Conservation (phyloP, 306 rosid genomes). For the Argentina anserina region DNA sequence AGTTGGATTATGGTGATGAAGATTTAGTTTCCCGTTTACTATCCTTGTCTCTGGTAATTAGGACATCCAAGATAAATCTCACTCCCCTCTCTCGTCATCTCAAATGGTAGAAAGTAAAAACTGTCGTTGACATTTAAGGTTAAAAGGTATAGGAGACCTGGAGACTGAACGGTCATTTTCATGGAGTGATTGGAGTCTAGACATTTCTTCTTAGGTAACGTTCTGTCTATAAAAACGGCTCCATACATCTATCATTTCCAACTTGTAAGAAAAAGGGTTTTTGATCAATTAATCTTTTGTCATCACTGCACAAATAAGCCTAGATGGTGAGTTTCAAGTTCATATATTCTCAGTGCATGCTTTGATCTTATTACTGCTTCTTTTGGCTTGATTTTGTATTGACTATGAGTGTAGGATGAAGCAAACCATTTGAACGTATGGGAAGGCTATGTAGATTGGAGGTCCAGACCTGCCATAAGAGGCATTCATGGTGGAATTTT, state of each 20-base stretch:
- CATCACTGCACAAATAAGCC: slow-evolving; percentile 15
- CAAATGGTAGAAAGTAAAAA: slow-evolving; percentile 23
- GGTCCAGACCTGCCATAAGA: slow-evolving; percentile 59
- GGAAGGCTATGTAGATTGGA: slow-evolving; percentile 84
- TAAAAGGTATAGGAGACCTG: slow-evolving; percentile 18
- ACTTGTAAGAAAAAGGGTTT: slow-evolving; percentile 3
- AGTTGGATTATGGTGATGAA: slow-evolving; percentile 1
- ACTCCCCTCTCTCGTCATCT: not conserved
- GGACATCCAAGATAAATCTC: not conserved
- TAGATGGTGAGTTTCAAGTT: slow-evolving; percentile 37
- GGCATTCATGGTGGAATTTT: slow-evolving; percentile 71
- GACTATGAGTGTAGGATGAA: slow-evolving; percentile 42
- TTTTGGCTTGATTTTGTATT: slow-evolving; percentile 6
- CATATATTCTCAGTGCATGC: not conserved
- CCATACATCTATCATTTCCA: slow-evolving; percentile 19
- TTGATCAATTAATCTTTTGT: slow-evolving; percentile 12
- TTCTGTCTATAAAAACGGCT: slow-evolving; percentile 44
- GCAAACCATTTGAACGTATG: slow-evolving; percentile 37
- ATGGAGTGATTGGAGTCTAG: slow-evolving; percentile 46
- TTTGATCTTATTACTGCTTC: not conserved
- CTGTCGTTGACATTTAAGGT: slow-evolving; percentile 27
- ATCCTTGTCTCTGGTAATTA: not conserved
- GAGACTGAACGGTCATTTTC: slow-evolving; percentile 44
- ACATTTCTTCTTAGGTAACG: slow-evolving; percentile 39
- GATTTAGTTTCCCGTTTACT: slow-evolving; percentile 19